These are phyloP conservation scores for Wickerhamomyces bovis DNA, from an alignment of 805 yeast genomes.

Conservation along the genomic window DNA sequence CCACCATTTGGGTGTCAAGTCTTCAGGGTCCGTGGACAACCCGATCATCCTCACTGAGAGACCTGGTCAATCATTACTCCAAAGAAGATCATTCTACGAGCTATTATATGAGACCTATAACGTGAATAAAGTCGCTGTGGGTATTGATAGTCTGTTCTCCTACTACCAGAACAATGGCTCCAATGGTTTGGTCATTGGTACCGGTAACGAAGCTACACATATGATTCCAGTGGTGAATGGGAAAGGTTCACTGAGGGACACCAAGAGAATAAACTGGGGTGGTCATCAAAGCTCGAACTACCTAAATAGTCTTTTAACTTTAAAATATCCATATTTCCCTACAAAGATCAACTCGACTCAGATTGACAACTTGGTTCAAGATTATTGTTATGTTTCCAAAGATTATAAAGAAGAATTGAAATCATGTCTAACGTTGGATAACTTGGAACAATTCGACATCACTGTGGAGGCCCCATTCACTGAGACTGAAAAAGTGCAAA, in stretches of 20 bases:
- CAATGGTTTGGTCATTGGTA: slow-evolving; percentile 71
- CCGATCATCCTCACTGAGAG: slow-evolving; percentile 81
- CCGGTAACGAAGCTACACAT: slow-evolving; percentile 79
- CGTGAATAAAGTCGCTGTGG: slow-evolving; percentile 69
- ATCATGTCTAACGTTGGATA: slow-evolving; percentile 50
- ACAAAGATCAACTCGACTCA: slow-evolving; percentile 59
- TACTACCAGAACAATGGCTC: slow-evolving; percentile 55
- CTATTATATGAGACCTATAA: slow-evolving; percentile 78
- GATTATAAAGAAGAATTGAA: slow-evolving; percentile 63
- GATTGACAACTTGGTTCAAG: slow-evolving; percentile 59
- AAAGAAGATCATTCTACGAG: slow-evolving; percentile 73
- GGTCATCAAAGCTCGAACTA: slow-evolving; percentile 69
- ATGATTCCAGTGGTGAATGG: slow-evolving; percentile 79
- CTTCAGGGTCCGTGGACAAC: slow-evolving; percentile 51
- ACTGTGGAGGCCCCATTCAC: slow-evolving; percentile 79
- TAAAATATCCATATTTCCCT: slow-evolving; percentile 93
- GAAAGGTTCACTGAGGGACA: slow-evolving; percentile 53
- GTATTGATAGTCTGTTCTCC: slow-evolving; percentile 78
- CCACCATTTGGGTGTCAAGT: slow-evolving; percentile 63
- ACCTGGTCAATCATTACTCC: slow-evolving; percentile 62
- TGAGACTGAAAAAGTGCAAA: slow-evolving; percentile 59
- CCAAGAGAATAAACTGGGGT: slow-evolving; percentile 89
- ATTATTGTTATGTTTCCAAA: slow-evolving; percentile 71
- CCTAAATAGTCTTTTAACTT: slow-evolving; percentile 52
- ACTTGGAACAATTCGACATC: slow-evolving; percentile 62